Conservation (phyloP, 2,329 filamentous ascomycete species). For the Stylonectria norvegica region DNA sequence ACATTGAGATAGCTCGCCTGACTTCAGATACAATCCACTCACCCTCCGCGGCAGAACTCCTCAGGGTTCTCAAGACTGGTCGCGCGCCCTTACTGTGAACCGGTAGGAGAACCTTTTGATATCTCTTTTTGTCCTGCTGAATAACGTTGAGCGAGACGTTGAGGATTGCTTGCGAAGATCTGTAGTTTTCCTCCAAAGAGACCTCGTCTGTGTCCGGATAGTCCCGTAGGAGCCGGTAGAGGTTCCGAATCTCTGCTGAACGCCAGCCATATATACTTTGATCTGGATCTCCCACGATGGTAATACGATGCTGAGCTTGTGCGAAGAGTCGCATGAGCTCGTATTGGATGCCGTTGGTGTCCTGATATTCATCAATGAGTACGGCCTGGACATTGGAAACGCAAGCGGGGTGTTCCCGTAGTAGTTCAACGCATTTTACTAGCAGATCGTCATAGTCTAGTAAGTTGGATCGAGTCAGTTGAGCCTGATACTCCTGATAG, state of each 20-base stretch:
- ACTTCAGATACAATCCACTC: conserved; percentile 88
- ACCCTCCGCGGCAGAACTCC: conserved; percentile 68
- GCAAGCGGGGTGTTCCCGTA: conserved; percentile 70
- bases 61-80: conserved; percentile 76
- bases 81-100: conserved; percentile 76
- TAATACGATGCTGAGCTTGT: conserved; percentile 69
- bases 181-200: conserved; percentile 89
- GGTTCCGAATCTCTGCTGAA: conserved; percentile 86
- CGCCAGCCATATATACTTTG: conserved; percentile 98
- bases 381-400: conserved; percentile 88
- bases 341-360: conserved; percentile 93
- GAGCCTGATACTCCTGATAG: conserved; percentile 74
- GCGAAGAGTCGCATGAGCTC: conserved; percentile 90
- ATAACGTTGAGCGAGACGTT: conserved; percentile 79
- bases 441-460: conserved; percentile 95
- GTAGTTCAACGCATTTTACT: conserved; percentile 74
- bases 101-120: conserved; percentile 73
- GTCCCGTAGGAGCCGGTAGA: conserved; percentile 71
- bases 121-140: conserved; percentile 79
- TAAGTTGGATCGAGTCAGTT: conserved; percentile 72
- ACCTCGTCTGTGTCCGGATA: conserved; percentile 79
- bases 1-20: conserved; percentile 64
- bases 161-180: conserved; percentile 83
- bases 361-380: conserved; percentile 95
- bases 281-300: conserved; percentile 93